Conservation (phyloP, 805 yeast genomes). For the Yarrowia phangngaensis region DNA sequence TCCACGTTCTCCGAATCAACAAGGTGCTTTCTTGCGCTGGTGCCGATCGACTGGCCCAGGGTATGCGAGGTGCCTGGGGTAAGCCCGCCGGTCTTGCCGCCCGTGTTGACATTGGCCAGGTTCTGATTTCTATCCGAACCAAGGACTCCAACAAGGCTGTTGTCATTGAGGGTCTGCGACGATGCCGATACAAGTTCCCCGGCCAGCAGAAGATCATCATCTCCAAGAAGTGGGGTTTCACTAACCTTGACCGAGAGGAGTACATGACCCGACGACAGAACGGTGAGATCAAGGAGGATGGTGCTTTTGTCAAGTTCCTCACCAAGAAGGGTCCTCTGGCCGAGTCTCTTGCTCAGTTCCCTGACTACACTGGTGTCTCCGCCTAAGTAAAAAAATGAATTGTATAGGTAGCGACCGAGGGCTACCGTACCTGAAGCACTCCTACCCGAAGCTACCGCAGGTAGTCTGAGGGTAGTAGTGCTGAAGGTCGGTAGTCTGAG, state of each 20-base stretch:
- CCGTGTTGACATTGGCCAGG: conserved; percentile 98
- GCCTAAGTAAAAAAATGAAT: conserved; percentile 37
- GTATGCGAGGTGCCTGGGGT: conserved; percentile 99
- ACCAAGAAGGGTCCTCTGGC: conserved; percentile 94
- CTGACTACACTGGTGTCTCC: conserved; percentile 54
- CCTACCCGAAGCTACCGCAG: too few species aligned
- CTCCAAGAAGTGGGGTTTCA: conserved; percentile 99
- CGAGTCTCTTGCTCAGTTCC: conserved; percentile 89
- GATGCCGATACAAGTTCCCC: conserved; percentile 99
- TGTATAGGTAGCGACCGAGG: not conserved
- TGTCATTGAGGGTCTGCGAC: conserved; percentile 98
- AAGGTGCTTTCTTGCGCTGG: conserved; percentile 99
- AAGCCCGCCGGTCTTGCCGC: conserved; percentile 99
- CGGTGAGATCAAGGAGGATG: conserved; percentile 99
- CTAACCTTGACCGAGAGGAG: conserved; percentile 96
- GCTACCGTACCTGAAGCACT: too few species aligned
- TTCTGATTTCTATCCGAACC: conserved; percentile 96
- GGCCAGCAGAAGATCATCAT: conserved; percentile 99
- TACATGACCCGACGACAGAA: conserved; percentile 90
- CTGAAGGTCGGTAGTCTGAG: too few species aligned
- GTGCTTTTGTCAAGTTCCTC: conserved; percentile 99
- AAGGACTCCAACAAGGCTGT: conserved; percentile 97
- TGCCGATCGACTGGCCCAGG: conserved; percentile 99
- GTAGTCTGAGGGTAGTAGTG: too few species aligned
- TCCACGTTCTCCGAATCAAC: conserved; percentile 99